A percentile compares a stretch with the other conserved stretches of the same genome.
Conservation (phyloP, 768 basidiomycete species). For the Lentinus brumalis region DNA sequence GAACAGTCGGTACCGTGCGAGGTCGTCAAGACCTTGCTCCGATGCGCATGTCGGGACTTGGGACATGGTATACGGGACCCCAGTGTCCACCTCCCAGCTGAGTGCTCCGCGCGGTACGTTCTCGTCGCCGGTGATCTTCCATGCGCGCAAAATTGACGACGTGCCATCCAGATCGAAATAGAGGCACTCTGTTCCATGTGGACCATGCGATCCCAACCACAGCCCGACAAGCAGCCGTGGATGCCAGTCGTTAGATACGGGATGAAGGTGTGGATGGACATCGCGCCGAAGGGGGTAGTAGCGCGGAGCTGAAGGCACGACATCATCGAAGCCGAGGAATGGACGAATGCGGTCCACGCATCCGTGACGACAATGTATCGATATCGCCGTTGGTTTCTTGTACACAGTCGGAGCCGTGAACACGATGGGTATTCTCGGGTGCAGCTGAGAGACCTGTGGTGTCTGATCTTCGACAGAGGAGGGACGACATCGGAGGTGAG, state of each 20-base stretch:
- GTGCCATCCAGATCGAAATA: constrained; percentile 10
- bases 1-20: constrained; percentile 1
- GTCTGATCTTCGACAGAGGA: constrained; percentile 2
- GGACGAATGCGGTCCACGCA: constrained; percentile 12
- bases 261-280: neutral
- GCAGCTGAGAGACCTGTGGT: neutral
- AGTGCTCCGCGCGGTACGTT: constrained; percentile 23
- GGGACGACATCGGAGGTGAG: neutral
- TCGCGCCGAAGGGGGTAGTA: constrained; percentile 20
- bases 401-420: constrained; percentile 7
- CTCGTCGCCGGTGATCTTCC: constrained; percentile 24
- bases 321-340: constrained; percentile 16
- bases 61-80: neutral
- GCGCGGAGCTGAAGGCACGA: constrained; percentile 8
- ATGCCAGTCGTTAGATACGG: constrained; percentile 1
- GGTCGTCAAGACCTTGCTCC: neutral
- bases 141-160: constrained; percentile 2
- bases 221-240: constrained; percentile 11
- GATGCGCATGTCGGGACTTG: neutral
- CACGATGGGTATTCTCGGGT: constrained; percentile 10
- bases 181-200: constrained; percentile 22
- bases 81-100: constrained; percentile 11
- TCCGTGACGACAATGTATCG: constrained; percentile 3
- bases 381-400: constrained; percentile 5
- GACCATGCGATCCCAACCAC: constrained; percentile 21